phyloP scores from a whole-genome alignment of 805 yeast species.

The Starmerella powellii region DNA sequence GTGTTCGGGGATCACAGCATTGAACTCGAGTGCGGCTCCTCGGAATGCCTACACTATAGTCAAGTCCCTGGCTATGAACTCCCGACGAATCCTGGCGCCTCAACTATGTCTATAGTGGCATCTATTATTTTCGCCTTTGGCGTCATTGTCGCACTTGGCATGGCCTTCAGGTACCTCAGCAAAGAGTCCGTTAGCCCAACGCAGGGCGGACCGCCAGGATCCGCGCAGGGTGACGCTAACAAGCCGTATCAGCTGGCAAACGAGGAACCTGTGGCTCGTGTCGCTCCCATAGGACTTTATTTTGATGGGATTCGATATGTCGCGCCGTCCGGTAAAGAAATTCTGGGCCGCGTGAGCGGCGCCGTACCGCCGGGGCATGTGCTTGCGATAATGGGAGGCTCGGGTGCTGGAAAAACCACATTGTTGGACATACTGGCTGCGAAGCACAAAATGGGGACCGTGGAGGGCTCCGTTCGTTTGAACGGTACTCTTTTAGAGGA shows the following conservation, averaged over 20 bases:
- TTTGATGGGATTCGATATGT: constrained; percentile 60
- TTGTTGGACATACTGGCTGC: constrained; percentile 81
- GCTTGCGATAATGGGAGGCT: constrained; percentile 94
- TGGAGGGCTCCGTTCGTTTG: constrained; percentile 55
- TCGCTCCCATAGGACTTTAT: constrained; percentile 52
- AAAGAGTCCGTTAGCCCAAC: constrained; percentile 1
- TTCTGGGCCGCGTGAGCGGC: constrained; percentile 60
- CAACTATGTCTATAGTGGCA: constrained; percentile 17
- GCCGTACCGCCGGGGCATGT: constrained; percentile 76
- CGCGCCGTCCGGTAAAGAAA: constrained; percentile 37
- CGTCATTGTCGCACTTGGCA: constrained; percentile 13
- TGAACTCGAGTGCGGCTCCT: constrained; percentile 64
- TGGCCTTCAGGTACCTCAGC: constrained; percentile 2
- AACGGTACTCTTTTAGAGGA: constrained; percentile 43
- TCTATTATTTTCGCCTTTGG: constrained; percentile 22
- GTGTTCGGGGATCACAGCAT: constrained; percentile 94
- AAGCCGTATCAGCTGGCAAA: constrained; percentile 9
- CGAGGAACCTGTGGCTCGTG: constrained; percentile 15
- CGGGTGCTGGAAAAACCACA: constrained; percentile 97
- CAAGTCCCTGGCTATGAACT: constrained; percentile 81
- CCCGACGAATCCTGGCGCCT: constrained; percentile 39
- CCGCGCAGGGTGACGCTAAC: neutral
- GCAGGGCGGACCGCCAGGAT: neutral
- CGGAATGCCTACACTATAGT: constrained; percentile 86
- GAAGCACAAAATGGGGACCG: constrained; percentile 65